Conservation (phyloP, 140 eudicot genomes). For the Erigeron philadelphicus region DNA sequence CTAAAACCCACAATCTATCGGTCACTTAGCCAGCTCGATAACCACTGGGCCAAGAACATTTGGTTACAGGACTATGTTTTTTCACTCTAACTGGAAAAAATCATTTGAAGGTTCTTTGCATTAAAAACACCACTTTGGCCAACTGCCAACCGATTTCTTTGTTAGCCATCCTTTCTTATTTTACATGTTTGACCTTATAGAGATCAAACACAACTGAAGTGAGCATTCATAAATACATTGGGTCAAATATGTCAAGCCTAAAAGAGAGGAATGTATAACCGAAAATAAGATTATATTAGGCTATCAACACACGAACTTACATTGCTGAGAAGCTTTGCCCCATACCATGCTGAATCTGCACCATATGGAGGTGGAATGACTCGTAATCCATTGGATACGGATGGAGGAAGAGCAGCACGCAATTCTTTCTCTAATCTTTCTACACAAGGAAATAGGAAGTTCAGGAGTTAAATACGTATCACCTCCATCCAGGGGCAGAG, state of each 20-base stretch:
- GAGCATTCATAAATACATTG: not conserved
- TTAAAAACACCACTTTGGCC: not conserved
- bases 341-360: constrained; percentile 84
- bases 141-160: not conserved
- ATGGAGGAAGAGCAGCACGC: constrained; percentile 44
- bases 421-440: constrained; percentile 94
- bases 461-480: constrained; percentile 1
- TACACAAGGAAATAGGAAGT: constrained; percentile 29
- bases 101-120: not conserved
- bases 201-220: not conserved
- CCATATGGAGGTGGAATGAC: constrained; percentile 90
- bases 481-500: not conserved
- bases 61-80: no score
- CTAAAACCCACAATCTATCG: no score
- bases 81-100: not conserved
- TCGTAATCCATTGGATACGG: constrained; percentile 56
- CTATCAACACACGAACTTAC: constrained; percentile 36
- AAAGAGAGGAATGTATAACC: not conserved
- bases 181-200: not conserved
- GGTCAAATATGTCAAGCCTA: not conserved
- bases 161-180: not conserved
- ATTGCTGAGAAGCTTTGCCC: constrained; percentile 92
- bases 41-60: no score
- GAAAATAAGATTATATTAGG: not conserved
- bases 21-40: no score